Base-by-base conservation (phyloP, 73 alveolate genomes). In the Blepharisma stoltei region DNA sequence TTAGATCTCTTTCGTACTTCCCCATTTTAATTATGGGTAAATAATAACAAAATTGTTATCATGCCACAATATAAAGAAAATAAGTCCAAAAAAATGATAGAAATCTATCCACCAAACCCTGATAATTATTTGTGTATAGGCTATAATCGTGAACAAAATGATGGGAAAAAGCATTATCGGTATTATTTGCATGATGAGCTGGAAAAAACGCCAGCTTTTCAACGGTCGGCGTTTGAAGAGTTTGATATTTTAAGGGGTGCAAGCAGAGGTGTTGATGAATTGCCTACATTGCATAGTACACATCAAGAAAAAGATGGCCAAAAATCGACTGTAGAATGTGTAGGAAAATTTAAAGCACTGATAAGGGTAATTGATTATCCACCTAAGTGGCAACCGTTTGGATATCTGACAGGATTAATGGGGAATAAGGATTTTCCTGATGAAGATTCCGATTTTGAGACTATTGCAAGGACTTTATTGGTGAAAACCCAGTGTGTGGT, bases 301-400 rank as follows among this genome's bases (percentile, higher is more conserved):
- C 18, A 60, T 18, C 14, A 60, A 25, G 18, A 25, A 60, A 69
- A 69, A 38, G 65, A 46, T n/a, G 79, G 79, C 4, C 54, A 44
- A 43, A n/a, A 38, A 43, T 14, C 55, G 20, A 69, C 76, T 38
- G 14, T 44, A 3, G 65, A 46, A 69, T 14, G 41, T 11, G 69
- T 44, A 9, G 79, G 79, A 38, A 69, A 23, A n/a, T 69, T 69
- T 43, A 69, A 69, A 43, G 71, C 38, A 9, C 20, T 69, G 45
- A 69, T 69, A 38, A 25, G 41, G 14, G 23, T 60, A 1, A 60
- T 38, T 20, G 73, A 60, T 25, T 60, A 60, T 60, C 73, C 73
- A 8, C 73, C 73, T 20, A 11, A n/a, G 18, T 8, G 18, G 11
- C 41, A 32, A 32, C 41, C 41, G 41, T 32, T 32, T 32, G 41